A percentile compares a stretch with the other conserved stretches of the same genome.
phyloP scores from a whole-genome alignment of 2,329 filamentous ascomycete species.

The Fusarium ramigenum region DNA sequence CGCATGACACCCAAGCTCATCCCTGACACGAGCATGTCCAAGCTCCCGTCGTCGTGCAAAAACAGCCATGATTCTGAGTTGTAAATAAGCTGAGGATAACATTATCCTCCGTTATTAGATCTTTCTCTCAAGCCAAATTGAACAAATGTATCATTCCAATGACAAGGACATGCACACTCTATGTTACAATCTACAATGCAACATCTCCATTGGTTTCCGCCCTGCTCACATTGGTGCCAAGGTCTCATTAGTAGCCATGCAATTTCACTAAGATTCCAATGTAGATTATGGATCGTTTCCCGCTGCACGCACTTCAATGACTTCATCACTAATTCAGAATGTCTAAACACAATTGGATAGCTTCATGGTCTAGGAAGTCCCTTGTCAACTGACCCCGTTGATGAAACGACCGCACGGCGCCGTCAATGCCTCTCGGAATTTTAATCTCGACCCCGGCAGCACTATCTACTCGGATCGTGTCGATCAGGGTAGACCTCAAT shows the following conservation, averaged over 20 bases:
- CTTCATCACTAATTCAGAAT: conserved; percentile 10
- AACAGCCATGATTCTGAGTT: neutral
- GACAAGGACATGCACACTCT: neutral
- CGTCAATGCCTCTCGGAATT: conserved; percentile 14
- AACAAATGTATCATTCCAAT: neutral
- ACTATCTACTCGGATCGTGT: conserved; percentile 22
- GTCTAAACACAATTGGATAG: neutral
- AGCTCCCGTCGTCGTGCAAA: neutral
- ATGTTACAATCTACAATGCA: neutral
- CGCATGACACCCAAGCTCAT: neutral
- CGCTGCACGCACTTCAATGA: conserved; percentile 2
- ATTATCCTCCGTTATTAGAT: neutral
- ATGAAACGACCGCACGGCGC: conserved; percentile 18
- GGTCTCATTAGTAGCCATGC: neutral
- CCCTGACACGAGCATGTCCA: neutral
- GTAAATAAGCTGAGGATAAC: neutral
- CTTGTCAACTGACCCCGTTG: neutral
- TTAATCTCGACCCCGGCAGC: conserved; percentile 14
- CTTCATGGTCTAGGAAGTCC: neutral
- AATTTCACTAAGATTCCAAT: conserved; percentile 2
- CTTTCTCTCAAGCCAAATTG: neutral
- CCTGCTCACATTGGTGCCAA: neutral
- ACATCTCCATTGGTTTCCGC: neutral
- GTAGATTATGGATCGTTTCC: neutral
- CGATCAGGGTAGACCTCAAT: conserved; percentile 26